Evolutionary conservation across 352 stramenopile species (phyloP), one percentile per base, ranked within the genome.

Genomic region (Elongisporangium prolatum): DNA sequence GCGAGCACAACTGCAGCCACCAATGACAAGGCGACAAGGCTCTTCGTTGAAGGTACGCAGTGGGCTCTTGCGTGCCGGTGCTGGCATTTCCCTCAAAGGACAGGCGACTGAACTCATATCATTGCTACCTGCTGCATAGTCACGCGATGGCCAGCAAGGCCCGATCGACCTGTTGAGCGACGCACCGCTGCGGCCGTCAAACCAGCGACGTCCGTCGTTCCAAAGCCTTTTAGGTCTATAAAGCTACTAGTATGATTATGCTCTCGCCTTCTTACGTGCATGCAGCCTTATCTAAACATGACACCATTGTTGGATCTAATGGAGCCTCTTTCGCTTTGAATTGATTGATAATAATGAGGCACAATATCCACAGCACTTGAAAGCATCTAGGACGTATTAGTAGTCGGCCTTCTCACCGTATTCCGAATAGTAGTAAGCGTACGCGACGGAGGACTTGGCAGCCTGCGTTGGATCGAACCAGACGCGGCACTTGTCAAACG

Each of bases 351-450:
- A 34, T 34, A 34, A 34, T 34, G 24, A 34, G 24, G 24, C 24
- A 7, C 3, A 34, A 34, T 34, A 34, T 3, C 9, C 28, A 13
- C 14, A 13, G 9, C 9, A 13, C 28, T 40, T 40, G 28, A 40
- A 40, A 13, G 4, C 9, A 40, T 40, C 9, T 40, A 13, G 9
- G 9, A 13, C 14, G 28, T 40, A 40, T 40, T 38, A 47, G 44
- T 58, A 53, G 22, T 60, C 54, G 28, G 50, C 28, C 8, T 70
- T 76, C 59, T 80, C 75, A 18, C 85, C 85, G 65, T 85, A 89
- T 52, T 91, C 80, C 10, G 74, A 88, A 49, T 91, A 88, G 65
- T 89, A 90, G 59, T 82, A 90, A 52, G 87, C 68, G 53, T 80
- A 76, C 11, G 81, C 80, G 22, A 85, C 79, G 9, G 74, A 86